Conservation (phyloP, 345 rosid genomes). For the Lepidium aucheri region DNA sequence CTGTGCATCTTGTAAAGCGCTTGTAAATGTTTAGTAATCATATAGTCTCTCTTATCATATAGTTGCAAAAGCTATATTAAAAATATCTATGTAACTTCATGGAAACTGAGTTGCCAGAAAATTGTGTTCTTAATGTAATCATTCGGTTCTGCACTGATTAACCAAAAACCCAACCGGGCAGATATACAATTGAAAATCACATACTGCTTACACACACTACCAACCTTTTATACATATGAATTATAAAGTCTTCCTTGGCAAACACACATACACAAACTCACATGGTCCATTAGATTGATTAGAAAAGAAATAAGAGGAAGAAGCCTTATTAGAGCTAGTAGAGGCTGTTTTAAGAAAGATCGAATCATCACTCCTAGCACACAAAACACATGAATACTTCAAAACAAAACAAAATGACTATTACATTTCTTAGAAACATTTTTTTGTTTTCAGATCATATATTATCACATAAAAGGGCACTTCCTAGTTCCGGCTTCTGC, state of each 20-base stretch:
- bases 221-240: constrained; percentile 17
- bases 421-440: constrained; percentile 14
- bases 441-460: constrained; percentile 2
- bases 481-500: constrained; percentile 37
- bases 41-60: not conserved
- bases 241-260: constrained; percentile 1
- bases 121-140: not conserved
- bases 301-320: constrained; percentile 11
- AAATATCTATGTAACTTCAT: not conserved
- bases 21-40: constrained; percentile 10
- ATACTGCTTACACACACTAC: not conserved
- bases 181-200: not conserved
- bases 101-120: not conserved
- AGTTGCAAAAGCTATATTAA: not conserved
- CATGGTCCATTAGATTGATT: not conserved
- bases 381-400: constrained; percentile 10
- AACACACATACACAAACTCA: constrained; percentile 17
- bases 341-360: constrained; percentile 16
- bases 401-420: constrained; percentile 25
- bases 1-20: not conserved
- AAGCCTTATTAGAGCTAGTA: constrained; percentile 26
- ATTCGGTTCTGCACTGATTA: not conserved
- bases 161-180: not conserved
- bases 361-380: constrained; percentile 15
- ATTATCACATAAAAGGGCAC: not conserved